These are phyloP conservation scores for Cercophora sp. DNA, from an alignment of 495 filamentous ascomycete genomes.

Conservation along the genomic window DNA sequence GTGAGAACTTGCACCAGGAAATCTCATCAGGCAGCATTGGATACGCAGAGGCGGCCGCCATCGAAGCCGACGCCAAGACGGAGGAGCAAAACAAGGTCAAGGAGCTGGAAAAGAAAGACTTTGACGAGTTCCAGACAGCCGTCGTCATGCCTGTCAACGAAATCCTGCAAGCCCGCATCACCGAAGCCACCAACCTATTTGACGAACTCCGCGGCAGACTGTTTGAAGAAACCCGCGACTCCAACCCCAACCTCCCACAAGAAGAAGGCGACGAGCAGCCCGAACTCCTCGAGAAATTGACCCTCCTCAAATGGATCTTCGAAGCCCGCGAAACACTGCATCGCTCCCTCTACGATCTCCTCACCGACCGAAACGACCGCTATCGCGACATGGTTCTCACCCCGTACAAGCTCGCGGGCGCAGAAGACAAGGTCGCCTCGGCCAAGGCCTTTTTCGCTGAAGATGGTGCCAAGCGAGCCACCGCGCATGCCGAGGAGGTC, in stretches of 20 bases:
- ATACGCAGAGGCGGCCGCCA: slow-evolving; percentile 70
- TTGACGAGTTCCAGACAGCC: slow-evolving; percentile 69
- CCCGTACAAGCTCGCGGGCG: slow-evolving; percentile 67
- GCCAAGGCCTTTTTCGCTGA: slow-evolving; percentile 76
- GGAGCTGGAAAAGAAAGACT: slow-evolving; percentile 63
- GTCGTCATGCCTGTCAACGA: slow-evolving; percentile 76
- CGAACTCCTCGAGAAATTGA: slow-evolving; percentile 89
- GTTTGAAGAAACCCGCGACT: slow-evolving; percentile 66
- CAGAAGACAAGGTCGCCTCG: slow-evolving; percentile 64
- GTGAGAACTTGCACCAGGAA: slow-evolving; percentile 64
- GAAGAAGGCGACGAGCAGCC: slow-evolving; percentile 95
- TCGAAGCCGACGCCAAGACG: slow-evolving; percentile 64
- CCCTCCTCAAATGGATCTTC: slow-evolving; percentile 95
- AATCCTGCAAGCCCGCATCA: slow-evolving; percentile 62
- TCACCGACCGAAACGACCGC: slow-evolving; percentile 76
- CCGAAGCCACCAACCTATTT: slow-evolving; percentile 61
- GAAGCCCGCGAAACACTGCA: slow-evolving; percentile 86
- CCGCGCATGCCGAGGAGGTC: slow-evolving; percentile 60
- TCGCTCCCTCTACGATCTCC: slow-evolving; percentile 74
- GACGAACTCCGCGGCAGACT: slow-evolving; percentile 66
- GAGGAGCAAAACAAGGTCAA: slow-evolving; percentile 59
- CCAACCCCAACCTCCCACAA: slow-evolving; percentile 75
- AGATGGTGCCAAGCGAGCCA: slow-evolving; percentile 66
- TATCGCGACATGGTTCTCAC: slow-evolving; percentile 77
- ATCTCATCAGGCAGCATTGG: slow-evolving; percentile 71